These are phyloP conservation scores for Fraxinus xanthoxyloides DNA, from an alignment of 305 asterid genomes.

Conservation along the genomic window DNA sequence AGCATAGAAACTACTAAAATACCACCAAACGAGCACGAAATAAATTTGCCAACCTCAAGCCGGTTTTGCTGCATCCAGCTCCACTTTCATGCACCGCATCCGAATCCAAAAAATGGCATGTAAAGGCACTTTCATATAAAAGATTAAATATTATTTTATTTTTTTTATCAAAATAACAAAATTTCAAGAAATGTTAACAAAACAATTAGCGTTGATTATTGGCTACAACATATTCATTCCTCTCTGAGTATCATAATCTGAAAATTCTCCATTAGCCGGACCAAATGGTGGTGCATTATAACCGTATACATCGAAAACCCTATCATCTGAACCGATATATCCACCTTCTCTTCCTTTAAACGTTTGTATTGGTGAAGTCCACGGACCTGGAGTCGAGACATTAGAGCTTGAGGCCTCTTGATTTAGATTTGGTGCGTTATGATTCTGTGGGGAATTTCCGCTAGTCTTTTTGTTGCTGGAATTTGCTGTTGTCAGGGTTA, in stretches of 20 bases:
- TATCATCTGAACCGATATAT: slow-evolving; percentile 46
- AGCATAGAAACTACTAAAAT: neutral
- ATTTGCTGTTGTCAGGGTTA: slow-evolving; percentile 64
- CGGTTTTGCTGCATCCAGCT: neutral
- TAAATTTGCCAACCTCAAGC: neutral
- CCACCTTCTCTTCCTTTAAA: slow-evolving; percentile 60
- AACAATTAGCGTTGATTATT: slow-evolving; percentile 1
- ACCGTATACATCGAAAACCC: slow-evolving; percentile 59
- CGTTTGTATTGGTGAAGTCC: slow-evolving; percentile 56
- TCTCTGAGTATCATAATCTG: slow-evolving; percentile 62
- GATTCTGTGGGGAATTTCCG: slow-evolving; percentile 64
- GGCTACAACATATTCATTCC: slow-evolving; percentile 64
- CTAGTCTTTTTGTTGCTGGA: slow-evolving; percentile 62
- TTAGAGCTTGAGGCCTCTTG: slow-evolving; percentile 71
- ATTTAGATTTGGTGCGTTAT: slow-evolving; percentile 42
- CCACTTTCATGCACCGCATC: neutral
- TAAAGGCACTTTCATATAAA: neutral
- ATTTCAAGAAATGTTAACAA: neutral
- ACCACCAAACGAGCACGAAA: neutral
- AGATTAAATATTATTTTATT: neutral
- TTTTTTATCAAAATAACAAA: neutral
- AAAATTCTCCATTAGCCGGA: slow-evolving; percentile 47
- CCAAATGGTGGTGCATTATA: slow-evolving; percentile 57
- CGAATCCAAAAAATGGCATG: neutral
- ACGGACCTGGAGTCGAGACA: slow-evolving; percentile 51